Evolutionary conservation across 805 yeast genomes (phyloP).

Genomic region (Lachancea mirantina): DNA sequence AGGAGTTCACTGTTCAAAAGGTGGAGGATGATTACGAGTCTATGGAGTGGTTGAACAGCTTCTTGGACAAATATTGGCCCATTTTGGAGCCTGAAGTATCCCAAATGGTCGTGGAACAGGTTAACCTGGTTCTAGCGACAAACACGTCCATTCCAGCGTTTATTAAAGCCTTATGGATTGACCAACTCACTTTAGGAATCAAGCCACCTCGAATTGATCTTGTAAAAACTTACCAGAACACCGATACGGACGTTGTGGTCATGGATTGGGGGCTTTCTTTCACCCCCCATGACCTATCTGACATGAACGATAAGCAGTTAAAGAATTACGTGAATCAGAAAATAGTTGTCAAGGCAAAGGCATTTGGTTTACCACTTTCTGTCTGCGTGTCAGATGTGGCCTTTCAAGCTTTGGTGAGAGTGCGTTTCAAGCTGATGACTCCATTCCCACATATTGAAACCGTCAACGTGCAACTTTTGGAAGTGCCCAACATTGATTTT

Average conservation of each 20-base stretch:
- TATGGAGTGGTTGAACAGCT: slow-evolving; percentile 90
- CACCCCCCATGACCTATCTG: slow-evolving; percentile 85
- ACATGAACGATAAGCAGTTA: slow-evolving; percentile 76
- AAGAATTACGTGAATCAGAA: slow-evolving; percentile 79
- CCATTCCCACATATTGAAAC: slow-evolving; percentile 92
- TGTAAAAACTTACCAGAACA: slow-evolving; percentile 83
- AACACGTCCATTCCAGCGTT: slow-evolving; percentile 73
- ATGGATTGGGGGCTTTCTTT: slow-evolving; percentile 96
- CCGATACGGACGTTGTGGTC: slow-evolving; percentile 87
- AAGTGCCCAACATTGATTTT: slow-evolving; percentile 86
- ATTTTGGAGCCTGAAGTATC: slow-evolving; percentile 84
- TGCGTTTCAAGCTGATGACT: slow-evolving; percentile 82
- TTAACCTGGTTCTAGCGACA: slow-evolving; percentile 72
- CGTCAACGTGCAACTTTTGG: slow-evolving; percentile 74
- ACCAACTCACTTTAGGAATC: slow-evolving; percentile 84
- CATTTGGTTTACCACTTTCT: slow-evolving; percentile 82
- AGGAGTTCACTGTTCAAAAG: slow-evolving; percentile 72
- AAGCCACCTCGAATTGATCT: slow-evolving; percentile 91
- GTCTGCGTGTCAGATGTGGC: slow-evolving; percentile 74
- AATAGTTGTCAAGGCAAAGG: slow-evolving; percentile 63
- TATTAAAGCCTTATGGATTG: slow-evolving; percentile 76
- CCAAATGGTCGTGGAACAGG: slow-evolving; percentile 78
- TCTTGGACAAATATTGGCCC: slow-evolving; percentile 87
- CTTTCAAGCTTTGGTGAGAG: slow-evolving; percentile 64
- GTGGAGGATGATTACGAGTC: slow-evolving; percentile 88